phyloP scores from a whole-genome alignment of 768 basidiomycete genomes.

The Cystobasidium tubakii region DNA sequence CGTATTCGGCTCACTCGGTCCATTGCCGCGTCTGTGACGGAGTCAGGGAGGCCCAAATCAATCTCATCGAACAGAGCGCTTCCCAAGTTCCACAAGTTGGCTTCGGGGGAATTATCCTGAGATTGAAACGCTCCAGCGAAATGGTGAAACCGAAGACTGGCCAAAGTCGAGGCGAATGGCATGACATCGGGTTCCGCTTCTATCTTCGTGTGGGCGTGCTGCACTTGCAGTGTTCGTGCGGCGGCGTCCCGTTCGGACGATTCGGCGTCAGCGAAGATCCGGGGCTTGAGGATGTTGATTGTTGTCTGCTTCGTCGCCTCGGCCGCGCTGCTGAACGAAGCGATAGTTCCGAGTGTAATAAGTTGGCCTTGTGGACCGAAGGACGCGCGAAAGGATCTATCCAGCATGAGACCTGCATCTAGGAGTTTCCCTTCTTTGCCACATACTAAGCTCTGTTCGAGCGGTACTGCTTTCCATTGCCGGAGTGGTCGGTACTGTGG shows the following conservation, averaged over 20 bases:
- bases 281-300: background rate
- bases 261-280: background rate
- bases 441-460: conserved; percentile 57
- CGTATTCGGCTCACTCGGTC: conserved; percentile 57
- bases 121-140: conserved; percentile 67
- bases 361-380: conserved; percentile 80
- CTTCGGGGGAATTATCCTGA: conserved; percentile 67
- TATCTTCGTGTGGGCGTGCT: conserved; percentile 53
- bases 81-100: conserved; percentile 79
- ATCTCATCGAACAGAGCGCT: conserved; percentile 81
- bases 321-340: conserved; percentile 17
- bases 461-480: conserved; percentile 37
- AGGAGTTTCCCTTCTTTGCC: conserved; percentile 62
- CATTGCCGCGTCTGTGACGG: conserved; percentile 50
- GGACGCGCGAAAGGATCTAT: conserved; percentile 78
- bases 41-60: conserved; percentile 58
- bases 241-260: conserved; percentile 46
- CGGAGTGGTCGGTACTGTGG: conserved; percentile 37
- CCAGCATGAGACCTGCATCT: conserved; percentile 79
- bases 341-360: conserved; percentile 67
- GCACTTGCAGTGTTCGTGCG: conserved; percentile 66
- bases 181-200: conserved; percentile 5
- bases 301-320: background rate
- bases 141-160: conserved; percentile 66
- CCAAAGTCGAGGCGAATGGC: background rate